phyloP scores from a whole-genome alignment of 73 alveolate genomes.

The Uronychia binucleata region DNA sequence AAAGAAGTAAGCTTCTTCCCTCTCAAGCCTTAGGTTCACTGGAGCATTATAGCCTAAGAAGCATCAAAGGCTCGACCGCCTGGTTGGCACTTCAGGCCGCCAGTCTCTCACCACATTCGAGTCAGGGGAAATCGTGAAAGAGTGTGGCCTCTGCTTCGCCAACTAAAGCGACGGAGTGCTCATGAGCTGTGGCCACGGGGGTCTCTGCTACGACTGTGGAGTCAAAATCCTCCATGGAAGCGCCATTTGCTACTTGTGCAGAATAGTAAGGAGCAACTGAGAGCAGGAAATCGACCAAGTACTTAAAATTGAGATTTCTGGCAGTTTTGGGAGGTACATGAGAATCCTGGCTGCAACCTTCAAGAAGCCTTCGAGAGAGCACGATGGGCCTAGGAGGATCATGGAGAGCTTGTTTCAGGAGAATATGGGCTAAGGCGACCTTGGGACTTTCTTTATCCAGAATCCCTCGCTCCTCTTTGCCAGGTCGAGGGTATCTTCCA shows the following conservation, averaged over 20 bases:
- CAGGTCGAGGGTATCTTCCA: background rate
- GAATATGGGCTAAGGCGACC: background rate
- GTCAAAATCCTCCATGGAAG: conserved; percentile 24
- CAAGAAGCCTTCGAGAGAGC: background rate
- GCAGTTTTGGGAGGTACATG: conserved; percentile 34
- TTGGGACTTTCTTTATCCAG: background rate
- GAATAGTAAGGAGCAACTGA: too few species aligned
- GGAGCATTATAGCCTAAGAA: background rate
- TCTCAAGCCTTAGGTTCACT: background rate
- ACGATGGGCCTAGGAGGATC: background rate
- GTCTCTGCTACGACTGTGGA: conserved; percentile 24
- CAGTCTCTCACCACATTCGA: background rate
- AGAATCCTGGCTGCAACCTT: background rate
- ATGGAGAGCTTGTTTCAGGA: background rate
- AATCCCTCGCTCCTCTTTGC: background rate
- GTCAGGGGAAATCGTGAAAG: conserved; percentile 13
- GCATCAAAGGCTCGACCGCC: background rate
- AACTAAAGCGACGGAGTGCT: conserved; percentile 18
- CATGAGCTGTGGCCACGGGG: conserved; percentile 28
- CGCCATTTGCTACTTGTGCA: conserved; percentile 48
- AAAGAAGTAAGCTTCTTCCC: background rate
- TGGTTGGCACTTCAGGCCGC: background rate
- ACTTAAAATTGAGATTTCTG: conserved; percentile 35
- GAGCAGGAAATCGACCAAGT: conserved; percentile 44
- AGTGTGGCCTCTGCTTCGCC: conserved; percentile 45